These are phyloP conservation scores for Pseudogymnoascus sp. DNA, from an alignment of 2,329 filamentous ascomycete species.

Conservation along the genomic window DNA sequence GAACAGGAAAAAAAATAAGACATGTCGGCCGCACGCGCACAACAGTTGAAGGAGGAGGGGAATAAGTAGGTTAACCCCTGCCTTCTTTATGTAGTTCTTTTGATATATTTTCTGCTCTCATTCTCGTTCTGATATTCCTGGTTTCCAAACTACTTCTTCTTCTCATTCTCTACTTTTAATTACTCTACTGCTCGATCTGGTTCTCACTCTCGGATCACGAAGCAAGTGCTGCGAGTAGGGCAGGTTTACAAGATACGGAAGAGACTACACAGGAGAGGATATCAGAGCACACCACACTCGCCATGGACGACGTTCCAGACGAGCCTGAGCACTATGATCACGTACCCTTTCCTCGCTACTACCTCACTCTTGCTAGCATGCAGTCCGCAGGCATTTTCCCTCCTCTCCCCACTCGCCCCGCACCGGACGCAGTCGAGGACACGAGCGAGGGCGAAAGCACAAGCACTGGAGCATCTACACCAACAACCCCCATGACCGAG, in stretches of 20 bases:
- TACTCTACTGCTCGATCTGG: not conserved
- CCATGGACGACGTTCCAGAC: conserved; percentile 7
- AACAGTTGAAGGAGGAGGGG: conserved; percentile 9
- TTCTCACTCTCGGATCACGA: not conserved
- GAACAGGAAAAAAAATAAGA: not conserved
- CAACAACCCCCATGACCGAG: not conserved
- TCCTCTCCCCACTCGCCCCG: not conserved
- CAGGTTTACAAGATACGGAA: not conserved
- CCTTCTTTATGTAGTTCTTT: not conserved
- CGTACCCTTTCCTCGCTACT: not conserved
- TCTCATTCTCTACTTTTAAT: not conserved
- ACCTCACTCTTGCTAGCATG: not conserved
- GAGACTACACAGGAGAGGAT: not conserved
- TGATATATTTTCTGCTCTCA: not conserved
- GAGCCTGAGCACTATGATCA: not conserved
- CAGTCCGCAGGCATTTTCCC: too few relatives aligned
- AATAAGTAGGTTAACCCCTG: conserved; percentile 4
- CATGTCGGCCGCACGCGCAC: not conserved
- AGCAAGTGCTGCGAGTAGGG: not conserved
- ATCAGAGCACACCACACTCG: not conserved
- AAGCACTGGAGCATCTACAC: not conserved
- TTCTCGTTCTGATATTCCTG: not conserved
- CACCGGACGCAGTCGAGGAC: not conserved
- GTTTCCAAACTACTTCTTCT: not conserved
- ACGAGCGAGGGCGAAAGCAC: not conserved